phyloP scores from a whole-genome alignment of 257 asterid genomes.

The Agastache rugosa region DNA sequence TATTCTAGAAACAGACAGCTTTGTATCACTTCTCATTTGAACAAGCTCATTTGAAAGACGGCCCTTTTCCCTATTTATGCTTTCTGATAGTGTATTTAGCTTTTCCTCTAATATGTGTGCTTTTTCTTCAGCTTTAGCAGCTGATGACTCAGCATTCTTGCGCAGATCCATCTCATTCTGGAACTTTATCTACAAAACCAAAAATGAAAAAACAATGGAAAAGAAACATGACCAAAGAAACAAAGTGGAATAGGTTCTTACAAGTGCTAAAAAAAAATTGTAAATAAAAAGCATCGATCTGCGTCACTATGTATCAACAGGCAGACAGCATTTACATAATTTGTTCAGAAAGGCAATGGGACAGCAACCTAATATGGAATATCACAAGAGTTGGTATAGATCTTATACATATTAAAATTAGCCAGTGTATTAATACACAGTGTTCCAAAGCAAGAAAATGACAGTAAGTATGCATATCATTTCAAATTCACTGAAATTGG shows the following conservation, averaged over 20 bases:
- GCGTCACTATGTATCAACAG: slow-evolving; percentile 22
- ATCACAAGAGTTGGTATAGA: slow-evolving; percentile 15
- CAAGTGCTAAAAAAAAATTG: slow-evolving; percentile 16
- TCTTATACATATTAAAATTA: not conserved
- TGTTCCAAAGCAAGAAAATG: no score
- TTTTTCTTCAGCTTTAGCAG: slow-evolving; percentile 81
- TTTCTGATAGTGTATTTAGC: slow-evolving; percentile 63
- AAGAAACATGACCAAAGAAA: slow-evolving; percentile 22
- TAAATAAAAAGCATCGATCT: slow-evolving; percentile 4
- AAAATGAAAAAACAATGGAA: slow-evolving; percentile 29
- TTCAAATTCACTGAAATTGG: slow-evolving; percentile 8
- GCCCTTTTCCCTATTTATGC: slow-evolving; percentile 68
- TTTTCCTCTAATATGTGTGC: slow-evolving; percentile 71
- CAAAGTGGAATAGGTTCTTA: slow-evolving; percentile 7
- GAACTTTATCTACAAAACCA: slow-evolving; percentile 64
- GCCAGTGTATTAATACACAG: not conserved
- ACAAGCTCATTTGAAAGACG: slow-evolving; percentile 80
- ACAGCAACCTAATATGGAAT: slow-evolving; percentile 5
- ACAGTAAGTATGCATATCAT: slow-evolving; percentile 16
- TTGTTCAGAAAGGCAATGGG: not conserved
- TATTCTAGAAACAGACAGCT: slow-evolving; percentile 73
- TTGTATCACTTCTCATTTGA: slow-evolving; percentile 83
- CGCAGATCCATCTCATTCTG: slow-evolving; percentile 77
- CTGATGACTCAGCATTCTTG: slow-evolving; percentile 74
- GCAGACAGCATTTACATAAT: slow-evolving; percentile 4